Evolutionary conservation across 2,329 filamentous ascomycete species (phyloP), one percentile per base, ranked within the genome.

Genomic region (Hypoxylon sp.): DNA sequence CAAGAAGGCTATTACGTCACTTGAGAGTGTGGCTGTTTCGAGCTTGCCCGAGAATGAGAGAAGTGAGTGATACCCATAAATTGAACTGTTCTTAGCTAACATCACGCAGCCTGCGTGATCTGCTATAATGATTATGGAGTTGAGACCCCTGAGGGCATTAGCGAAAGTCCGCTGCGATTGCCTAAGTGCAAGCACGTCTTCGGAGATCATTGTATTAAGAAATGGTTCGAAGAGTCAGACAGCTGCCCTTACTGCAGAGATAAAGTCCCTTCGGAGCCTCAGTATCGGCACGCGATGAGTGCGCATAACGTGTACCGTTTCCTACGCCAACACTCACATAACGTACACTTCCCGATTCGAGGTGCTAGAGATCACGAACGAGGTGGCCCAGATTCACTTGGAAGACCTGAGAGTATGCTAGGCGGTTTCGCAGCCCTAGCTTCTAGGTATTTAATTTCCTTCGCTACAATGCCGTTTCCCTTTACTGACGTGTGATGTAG

Each of bases 101-200:
- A 51, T 56, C 43, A 62, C 43, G 5, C 69, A 90, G 88, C 78
- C 13, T 90, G 88, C 73, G 83, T 87, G 19, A 90, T 90, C 64
- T 90, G 88, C 78, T 90, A 90, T 73, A 89, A 89, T 68, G 86
- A 89, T 7, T 90, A 85, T 71, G 87, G 86, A 34, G 80, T 83
- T 13, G 75, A 80, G 63, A 87, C 84, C 28, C 87, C 88, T 0
- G 89, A 90, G 68, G 88, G 87, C 1, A 77, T 86, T 19, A 82
- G 80, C 49, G 89, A 91, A 74, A 80, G 78, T 2, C 86, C 89
- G 0, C 75, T 90, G 14, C 85, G 86, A 19, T 77, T 90, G 17
- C 88, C 89, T 2, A 85, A 83, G 70, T 91, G 89, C 80, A 87
- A 86, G 70, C 89, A 91, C 71, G 76, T 90, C 5, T 91, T 91